Conservation (phyloP, 441 rosid species). For the Bocquillonia castaneifolia region DNA sequence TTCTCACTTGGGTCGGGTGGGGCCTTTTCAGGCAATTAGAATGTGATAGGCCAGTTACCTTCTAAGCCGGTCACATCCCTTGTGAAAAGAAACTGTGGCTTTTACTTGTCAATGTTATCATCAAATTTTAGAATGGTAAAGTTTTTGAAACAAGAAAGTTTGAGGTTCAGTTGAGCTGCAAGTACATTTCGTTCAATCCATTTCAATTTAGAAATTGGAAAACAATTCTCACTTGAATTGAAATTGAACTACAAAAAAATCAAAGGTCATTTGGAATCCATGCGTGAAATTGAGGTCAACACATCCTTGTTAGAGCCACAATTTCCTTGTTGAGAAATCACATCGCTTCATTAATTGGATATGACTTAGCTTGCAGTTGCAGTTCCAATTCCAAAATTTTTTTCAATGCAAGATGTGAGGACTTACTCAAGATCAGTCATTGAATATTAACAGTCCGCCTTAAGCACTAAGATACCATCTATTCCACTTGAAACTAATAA, state of each 20-base stretch:
- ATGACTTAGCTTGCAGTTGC: neutral
- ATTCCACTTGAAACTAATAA: too few relatives aligned
- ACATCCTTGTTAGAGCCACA: too few relatives aligned
- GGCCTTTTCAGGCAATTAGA: conserved; percentile 19
- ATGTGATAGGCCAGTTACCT: conserved; percentile 15
- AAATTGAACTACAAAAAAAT: too few relatives aligned
- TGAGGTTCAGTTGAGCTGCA: too few relatives aligned
- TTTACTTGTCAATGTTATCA: neutral
- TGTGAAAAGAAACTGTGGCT: too few relatives aligned
- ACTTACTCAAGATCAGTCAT: too few relatives aligned
- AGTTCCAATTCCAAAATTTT: neutral
- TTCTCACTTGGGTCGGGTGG: conserved; percentile 2
- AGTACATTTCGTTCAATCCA: too few relatives aligned
- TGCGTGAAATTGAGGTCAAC: neutral
- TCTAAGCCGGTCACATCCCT: conserved; percentile 11
- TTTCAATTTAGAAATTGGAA: too few relatives aligned
- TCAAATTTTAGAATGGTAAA: neutral
- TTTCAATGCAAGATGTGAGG: neutral
- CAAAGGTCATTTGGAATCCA: neutral
- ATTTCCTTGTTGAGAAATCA: neutral
- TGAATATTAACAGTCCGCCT: neutral
- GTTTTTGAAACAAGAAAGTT: too few relatives aligned
- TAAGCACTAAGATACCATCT: neutral
- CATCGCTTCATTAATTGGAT: neutral
- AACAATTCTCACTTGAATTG: too few relatives aligned